Evolutionary conservation across 257 asterid genomes (phyloP), one percentile per base, ranked within the genome.

Genomic region (Forsythia suspensa): DNA sequence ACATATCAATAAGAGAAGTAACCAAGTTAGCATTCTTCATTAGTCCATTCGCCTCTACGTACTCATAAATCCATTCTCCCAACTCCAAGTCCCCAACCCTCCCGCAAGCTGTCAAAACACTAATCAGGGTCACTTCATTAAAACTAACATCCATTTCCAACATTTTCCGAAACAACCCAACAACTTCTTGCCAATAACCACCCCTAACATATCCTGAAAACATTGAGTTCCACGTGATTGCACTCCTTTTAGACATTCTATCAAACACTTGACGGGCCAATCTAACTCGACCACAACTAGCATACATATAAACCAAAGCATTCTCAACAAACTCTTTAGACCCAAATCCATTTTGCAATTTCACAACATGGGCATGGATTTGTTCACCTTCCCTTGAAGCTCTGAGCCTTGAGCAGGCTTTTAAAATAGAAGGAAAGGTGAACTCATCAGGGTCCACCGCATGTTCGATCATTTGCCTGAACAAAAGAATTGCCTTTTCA

Each of bases 1-100:
- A 87, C 91, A 85, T 85, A 74, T 86, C 90, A 36, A 85, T 72
- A 16, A 87, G 80, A 61, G 91, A 82, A 48, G 89, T 87, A 48
- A 81, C 57, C 84, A 89, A 83, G 70, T 34, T 67, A 29, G 65
- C 69, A 68, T 81, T 78, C 61, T 38, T 52, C 80, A 72, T n/a
- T 44, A 87, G 73, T 21, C 82, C 86, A 73, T 85, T 87, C 67
- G 0, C 78, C 66, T 74, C 75, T 39, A 37, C 80, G 72, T 85
- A 77, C 29, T 84, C 77, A 55, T 82, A 39, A 65, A 89, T 81
- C 90, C 87, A 83, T 40, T 84, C 77, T 42, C 93, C 93, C 42
- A 85, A 71, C 48, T 85, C 88, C 75, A 82, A 76, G 77, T 85
- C 81, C 34, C 85, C 86, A 21, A 81, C 72, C 85, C 77, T 84